A percentile compares a stretch with the other conserved stretches of the same genome.
phyloP scores from a whole-genome alignment of 192 early-diverging fungal genomes.

The Entomortierella beljakovae region DNA sequence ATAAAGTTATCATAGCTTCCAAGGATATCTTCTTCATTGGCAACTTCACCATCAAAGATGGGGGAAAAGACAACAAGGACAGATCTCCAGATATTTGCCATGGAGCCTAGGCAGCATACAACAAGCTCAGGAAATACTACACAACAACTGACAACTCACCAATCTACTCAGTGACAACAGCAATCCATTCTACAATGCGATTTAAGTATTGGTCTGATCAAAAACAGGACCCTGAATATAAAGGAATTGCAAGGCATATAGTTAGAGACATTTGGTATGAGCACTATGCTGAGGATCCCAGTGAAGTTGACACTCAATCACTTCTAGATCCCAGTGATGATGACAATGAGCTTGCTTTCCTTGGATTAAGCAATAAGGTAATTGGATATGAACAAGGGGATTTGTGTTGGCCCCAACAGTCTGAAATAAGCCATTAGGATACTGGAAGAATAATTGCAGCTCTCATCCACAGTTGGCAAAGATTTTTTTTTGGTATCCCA shows the following conservation, averaged over 20 bases:
- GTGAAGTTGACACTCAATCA: not conserved
- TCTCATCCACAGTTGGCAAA: slow-evolving; percentile 4
- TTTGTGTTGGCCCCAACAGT: slow-evolving; percentile 11
- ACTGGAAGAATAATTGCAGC: not conserved
- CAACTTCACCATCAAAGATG: no score
- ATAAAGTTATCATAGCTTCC: no score
- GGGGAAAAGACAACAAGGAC: not conserved
- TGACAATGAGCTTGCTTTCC: slow-evolving; percentile 20
- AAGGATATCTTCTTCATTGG: no score
- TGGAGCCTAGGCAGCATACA: slow-evolving; percentile 19
- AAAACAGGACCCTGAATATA: slow-evolving; percentile 2
- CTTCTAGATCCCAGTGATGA: not conserved
- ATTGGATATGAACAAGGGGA: slow-evolving; percentile 15
- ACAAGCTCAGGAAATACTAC: slow-evolving; percentile 24
- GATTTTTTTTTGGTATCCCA: slow-evolving; percentile 18
- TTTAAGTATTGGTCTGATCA: slow-evolving; percentile 28
- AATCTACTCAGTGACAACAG: slow-evolving; percentile 35
- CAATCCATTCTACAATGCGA: slow-evolving; percentile 31
- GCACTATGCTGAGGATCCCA: not conserved
- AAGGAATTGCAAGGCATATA: not conserved
- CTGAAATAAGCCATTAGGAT: not conserved
- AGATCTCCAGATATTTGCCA: slow-evolving; percentile 8
- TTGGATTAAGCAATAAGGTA: not conserved
- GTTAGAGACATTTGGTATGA: not conserved
- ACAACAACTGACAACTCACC: slow-evolving; percentile 27